phyloP scores from a whole-genome alignment of 2,329 filamentous ascomycete genomes.

The Chlorencoelia australis region DNA sequence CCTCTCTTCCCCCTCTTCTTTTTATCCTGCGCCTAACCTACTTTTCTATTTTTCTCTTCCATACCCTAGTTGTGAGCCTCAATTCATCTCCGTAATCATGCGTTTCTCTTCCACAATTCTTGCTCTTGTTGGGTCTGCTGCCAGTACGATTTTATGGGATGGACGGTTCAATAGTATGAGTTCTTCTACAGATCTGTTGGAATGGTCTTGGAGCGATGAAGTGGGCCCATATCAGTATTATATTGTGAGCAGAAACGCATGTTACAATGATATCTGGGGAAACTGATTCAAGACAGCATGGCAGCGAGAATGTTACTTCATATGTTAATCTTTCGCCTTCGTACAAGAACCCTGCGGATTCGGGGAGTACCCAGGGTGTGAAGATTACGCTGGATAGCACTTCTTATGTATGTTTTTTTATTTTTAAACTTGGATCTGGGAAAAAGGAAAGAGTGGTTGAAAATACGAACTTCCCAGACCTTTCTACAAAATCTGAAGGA shows the following conservation, averaged over 20 bases:
- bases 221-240: slow-evolving; percentile 67
- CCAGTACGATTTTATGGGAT: slow-evolving; percentile 49
- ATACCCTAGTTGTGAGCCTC: too few relatives aligned
- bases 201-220: slow-evolving; percentile 59
- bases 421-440: too few relatives aligned
- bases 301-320: slow-evolving; percentile 32
- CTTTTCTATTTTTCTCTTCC: too few relatives aligned
- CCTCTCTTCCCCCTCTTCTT: background rate
- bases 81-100: too few relatives aligned
- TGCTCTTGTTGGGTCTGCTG: slow-evolving; percentile 15
- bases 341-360: slow-evolving; percentile 45
- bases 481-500: too few relatives aligned
- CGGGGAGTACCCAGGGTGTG: slow-evolving; percentile 49
- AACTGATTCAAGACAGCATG: slow-evolving; percentile 36
- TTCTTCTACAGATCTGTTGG: slow-evolving; percentile 42
- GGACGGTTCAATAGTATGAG: slow-evolving; percentile 53
- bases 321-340: slow-evolving; percentile 37
- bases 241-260: slow-evolving; percentile 33
- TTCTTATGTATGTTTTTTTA: too few relatives aligned
- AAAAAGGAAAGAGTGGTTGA: too few relatives aligned
- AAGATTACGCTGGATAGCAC: slow-evolving; percentile 56
- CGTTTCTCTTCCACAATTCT: slow-evolving; percentile 16
- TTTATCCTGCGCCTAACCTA: too few relatives aligned
- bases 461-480: too few relatives aligned
- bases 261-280: background rate